Evolutionary conservation across 768 basidiomycete genomes (phyloP).

Genomic region (Collybia nuda): DNA sequence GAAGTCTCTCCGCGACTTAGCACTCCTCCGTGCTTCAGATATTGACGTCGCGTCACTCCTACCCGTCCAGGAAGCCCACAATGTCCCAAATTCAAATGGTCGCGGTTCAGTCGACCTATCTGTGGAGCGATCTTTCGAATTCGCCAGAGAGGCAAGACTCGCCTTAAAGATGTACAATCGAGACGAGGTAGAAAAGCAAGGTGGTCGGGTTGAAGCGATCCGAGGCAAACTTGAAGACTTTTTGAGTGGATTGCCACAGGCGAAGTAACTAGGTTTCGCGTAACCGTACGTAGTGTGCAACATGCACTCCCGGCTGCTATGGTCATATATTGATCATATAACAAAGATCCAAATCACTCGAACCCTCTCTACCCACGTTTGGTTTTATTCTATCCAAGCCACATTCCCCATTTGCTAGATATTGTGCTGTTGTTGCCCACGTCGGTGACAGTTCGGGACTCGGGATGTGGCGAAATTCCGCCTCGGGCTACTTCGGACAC

Average conservation of each 20-base stretch:
- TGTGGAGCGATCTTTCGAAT: constrained; percentile 58
- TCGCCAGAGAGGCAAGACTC: constrained; percentile 53
- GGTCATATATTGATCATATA: too few relatives aligned
- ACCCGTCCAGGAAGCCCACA: constrained; percentile 9
- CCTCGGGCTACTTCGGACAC: background rate
- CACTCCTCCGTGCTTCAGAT: constrained; percentile 63
- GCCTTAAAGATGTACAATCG: constrained; percentile 54
- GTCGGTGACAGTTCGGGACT: background rate
- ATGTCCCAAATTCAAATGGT: constrained; percentile 10
- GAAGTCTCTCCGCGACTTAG: constrained; percentile 70
- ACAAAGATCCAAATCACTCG: background rate
- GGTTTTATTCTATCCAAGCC: background rate
- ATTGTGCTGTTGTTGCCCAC: background rate
- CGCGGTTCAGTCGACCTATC: constrained; percentile 28
- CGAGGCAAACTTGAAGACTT: constrained; percentile 56
- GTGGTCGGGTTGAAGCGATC: constrained; percentile 53
- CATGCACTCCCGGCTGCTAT: too few relatives aligned
- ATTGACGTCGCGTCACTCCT: constrained; percentile 28
- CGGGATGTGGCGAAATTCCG: background rate
- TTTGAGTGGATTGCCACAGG: constrained; percentile 23
- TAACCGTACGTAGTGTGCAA: background rate
- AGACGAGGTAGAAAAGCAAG: constrained; percentile 54
- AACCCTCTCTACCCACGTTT: background rate
- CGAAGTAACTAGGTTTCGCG: constrained; percentile 9
- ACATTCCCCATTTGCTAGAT: background rate